Evolutionary conservation across 495 filamentous ascomycete genomes (phyloP), one percentile per base, ranked within the genome.

Genomic region (Talaromyces borbonicus): DNA sequence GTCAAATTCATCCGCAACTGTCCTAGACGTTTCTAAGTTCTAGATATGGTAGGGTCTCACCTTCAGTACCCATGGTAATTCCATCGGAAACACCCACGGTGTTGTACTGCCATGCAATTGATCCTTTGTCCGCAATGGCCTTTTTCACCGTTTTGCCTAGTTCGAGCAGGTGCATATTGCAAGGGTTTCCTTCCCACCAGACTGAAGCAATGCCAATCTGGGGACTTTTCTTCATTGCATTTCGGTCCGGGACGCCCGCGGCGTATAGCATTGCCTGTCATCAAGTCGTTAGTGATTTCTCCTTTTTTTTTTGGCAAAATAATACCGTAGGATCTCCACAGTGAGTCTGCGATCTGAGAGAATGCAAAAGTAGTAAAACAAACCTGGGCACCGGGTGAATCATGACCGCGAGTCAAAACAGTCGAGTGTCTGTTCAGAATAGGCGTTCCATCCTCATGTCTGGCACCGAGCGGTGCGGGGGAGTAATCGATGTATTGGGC

Each of bases 171-270:
- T 75, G 71, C 69, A 74, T 76, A 38, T 87, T 88, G 69, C 84
- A 89, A 25, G 92, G 88, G 59, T 98, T 98, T 22, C 92, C 92
- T 63, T 98, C 92, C 89, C 90, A 98, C 90, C 90, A 96, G 2
- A 96, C 87, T 5, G 85, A 87, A 5, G 90, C 84, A 55, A 83
- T 67, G 49, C 92, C 92, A 9, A 98, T 86, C 48, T 98, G 92
- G 5, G 90, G 88, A 43, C 81, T 82, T 44, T 77, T 92, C 60
- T 88, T 85, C 88, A 96, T 95, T 52, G 84, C 75, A 23, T 90
- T 74, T 53, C 78, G 72, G 54, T 88, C 73, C 11, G 89, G 89
- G 23, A 96, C 83, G 20, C 92, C 92, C 8, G 90, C 90, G 5
- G 86, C 90, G 66, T 92, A 96, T 2, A 96, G 75, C 92, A 98